Evolutionary conservation across 331 rosid species (phyloP), one percentile per base, ranked within the genome.

Genomic region (Pyracantha coccinea): DNA sequence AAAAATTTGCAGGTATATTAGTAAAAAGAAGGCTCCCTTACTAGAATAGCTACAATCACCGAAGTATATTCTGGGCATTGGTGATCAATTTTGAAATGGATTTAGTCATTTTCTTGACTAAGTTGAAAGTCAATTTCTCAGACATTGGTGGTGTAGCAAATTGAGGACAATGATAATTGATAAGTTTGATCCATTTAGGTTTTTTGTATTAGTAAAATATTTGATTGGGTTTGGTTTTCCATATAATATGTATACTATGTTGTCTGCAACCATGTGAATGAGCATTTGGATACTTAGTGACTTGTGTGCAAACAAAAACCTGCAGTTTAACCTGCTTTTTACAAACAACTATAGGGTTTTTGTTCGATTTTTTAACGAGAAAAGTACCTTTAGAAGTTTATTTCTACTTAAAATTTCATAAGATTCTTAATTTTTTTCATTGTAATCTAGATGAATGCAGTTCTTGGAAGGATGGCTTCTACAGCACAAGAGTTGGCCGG

Each of bases 381-480:
- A n/a, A 13, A 31, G 8, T 66, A 58, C 27, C 13, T 29, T 3
- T 23, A 2, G 29, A 12, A 23, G 13, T 71, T 7, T 78, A 24
- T 45, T 50, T 54, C 66, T 71, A 27, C 58, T 47, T 73, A 27
- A 71, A 55, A 68, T 75, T 57, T 52, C 17, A 17, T 21, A 67
- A 24, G 17, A 75, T 60, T 24, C 7, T 27, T 53, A 60, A 57
- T 71, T 76, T 17, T 16, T 60, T 83, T 72, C 81, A 8, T 69
- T 85, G 66, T 69, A 24, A 58, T 79, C 55, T 85, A 92, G 99
- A 94, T 94, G 97, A 92, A 90, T 85, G 89, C 87, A 45, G 96
- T 94, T 87, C 96, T 92, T 53, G 96, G 92, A 85, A 90, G 90
- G 83, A 90, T 92, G 80, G 84, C 92, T 55, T 90, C 99, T 74